A percentile compares a stretch with the other conserved stretches of the same genome.
These are phyloP conservation scores for Ricinus communis DNA, from an alignment of 345 rosid genomes.

Conservation along the genomic window DNA sequence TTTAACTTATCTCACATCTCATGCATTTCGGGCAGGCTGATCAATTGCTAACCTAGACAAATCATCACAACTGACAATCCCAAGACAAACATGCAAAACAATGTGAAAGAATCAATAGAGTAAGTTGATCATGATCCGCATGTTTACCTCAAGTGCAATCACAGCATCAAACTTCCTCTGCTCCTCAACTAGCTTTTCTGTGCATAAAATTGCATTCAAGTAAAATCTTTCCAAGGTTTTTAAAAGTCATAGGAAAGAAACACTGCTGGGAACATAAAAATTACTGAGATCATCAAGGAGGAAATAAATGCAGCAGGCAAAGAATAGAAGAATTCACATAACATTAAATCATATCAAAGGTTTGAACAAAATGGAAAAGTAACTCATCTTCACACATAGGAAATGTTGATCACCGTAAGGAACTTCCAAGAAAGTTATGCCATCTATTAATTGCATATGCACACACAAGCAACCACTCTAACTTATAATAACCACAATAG, in stretches of 20 bases:
- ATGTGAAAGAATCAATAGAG: too few species aligned
- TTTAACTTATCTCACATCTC: not conserved
- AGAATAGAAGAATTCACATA: not conserved
- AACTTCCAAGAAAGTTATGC: not conserved
- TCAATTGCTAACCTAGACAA: too few species aligned
- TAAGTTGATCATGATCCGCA: too few species aligned
- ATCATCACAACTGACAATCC: too few species aligned
- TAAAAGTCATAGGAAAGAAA: not conserved
- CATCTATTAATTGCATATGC: not conserved
- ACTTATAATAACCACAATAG: not conserved
- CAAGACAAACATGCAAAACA: too few species aligned
- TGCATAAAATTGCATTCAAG: slow-evolving; percentile 17
- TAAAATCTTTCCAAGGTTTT: not conserved
- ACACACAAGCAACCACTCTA: not conserved
- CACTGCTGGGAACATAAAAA: not conserved
- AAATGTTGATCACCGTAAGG: not conserved
- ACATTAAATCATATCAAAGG: not conserved
- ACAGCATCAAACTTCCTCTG: slow-evolving; percentile 79
- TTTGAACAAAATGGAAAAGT: not conserved
- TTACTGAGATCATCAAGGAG: not conserved
- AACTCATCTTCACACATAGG: not conserved
- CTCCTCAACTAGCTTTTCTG: slow-evolving; percentile 85
- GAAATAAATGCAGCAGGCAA: too few species aligned
- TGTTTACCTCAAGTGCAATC: slow-evolving; percentile 70
- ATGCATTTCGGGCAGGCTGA: too few species aligned